These are phyloP conservation scores for Citrullus amarus DNA, from an alignment of 306 rosid genomes.

Conservation along the genomic window DNA sequence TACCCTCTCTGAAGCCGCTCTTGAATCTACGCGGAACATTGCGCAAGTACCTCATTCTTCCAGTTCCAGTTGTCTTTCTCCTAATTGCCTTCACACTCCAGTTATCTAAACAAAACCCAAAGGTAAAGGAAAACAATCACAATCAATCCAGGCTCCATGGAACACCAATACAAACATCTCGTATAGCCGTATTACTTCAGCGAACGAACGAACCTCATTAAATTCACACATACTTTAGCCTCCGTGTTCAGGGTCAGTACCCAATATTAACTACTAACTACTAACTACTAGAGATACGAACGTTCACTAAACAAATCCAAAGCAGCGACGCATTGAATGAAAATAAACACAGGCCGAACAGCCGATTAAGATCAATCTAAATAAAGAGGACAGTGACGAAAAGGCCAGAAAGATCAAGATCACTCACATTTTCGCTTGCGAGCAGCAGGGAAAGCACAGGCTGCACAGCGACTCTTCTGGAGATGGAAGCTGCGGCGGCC, in stretches of 20 bases:
- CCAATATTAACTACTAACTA: background rate
- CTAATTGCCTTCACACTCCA: constrained; percentile 98
- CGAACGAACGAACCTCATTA: background rate
- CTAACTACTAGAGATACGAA: background rate
- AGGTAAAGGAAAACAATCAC: background rate
- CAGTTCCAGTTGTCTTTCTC: constrained; percentile 97
- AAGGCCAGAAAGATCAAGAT: background rate
- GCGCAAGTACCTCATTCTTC: constrained; percentile 96
- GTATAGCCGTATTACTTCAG: background rate
- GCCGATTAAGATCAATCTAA: background rate
- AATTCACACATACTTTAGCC: background rate
- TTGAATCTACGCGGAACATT: constrained; percentile 96
- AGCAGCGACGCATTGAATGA: background rate
- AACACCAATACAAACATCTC: background rate
- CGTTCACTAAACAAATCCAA: background rate
- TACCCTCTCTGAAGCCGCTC: constrained; percentile 99
- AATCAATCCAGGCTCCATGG: background rate
- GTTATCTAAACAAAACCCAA: constrained; percentile 39
- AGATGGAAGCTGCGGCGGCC: constrained; percentile 99
- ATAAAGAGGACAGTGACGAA: background rate
- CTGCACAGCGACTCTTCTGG: constrained; percentile 92
- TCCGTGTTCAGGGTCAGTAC: background rate
- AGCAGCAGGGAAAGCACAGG: constrained; percentile 92
- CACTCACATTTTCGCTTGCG: constrained; percentile 69
- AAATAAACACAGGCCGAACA: background rate